Evolutionary conservation across 2,329 filamentous ascomycete genomes (phyloP), one percentile per base, ranked within the genome.

Genomic region (Cladophialophora bantiana): DNA sequence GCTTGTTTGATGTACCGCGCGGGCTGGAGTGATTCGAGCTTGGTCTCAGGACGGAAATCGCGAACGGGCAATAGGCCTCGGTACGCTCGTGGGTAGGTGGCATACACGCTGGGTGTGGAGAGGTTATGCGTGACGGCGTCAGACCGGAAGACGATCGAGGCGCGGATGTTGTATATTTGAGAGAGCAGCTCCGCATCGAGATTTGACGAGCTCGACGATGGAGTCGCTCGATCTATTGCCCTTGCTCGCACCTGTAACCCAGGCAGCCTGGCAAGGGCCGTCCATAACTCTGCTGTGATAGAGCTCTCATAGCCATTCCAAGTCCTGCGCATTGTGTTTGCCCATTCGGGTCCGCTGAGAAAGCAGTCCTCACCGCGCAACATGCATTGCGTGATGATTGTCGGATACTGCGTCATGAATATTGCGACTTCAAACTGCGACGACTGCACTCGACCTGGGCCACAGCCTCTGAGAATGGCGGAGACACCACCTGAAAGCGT

Each of bases 401-500:
- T 42, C 4, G 60, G 60, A 32, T 62, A 62, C 35, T 62, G 60
- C 5, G 60, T 26, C 12, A 40, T 53, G 38, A 62, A 62, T 20
- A 55, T 62, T 35, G 60, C 60, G 3, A 36, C 15, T 35, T 62
- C 60, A 20, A 62, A 62, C 36, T 62, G 52, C 5, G 53, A 55
- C 31, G 60, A 45, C 38, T 55, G 48, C 9, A 54, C 53, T n/a
- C 60, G 60, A 10, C 52, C 18, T 2, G 60, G 50, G 15, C 60
- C 60, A 45, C 60, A 40, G 26, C 34, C 50, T 26, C 38, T n/a
- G 35, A 62, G 38, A 20, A 62, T 62, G 7, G 60, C 60, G 32
- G 50, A 62, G 10, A 62, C 60, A 13, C 60, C 60, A 6, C 60
- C 60, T 36, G 60, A 50, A 18, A 62, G 60, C 15, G 34, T 55